phyloP scores from a whole-genome alignment of 2,329 filamentous ascomycete genomes.

The Scedosporium boydii region DNA sequence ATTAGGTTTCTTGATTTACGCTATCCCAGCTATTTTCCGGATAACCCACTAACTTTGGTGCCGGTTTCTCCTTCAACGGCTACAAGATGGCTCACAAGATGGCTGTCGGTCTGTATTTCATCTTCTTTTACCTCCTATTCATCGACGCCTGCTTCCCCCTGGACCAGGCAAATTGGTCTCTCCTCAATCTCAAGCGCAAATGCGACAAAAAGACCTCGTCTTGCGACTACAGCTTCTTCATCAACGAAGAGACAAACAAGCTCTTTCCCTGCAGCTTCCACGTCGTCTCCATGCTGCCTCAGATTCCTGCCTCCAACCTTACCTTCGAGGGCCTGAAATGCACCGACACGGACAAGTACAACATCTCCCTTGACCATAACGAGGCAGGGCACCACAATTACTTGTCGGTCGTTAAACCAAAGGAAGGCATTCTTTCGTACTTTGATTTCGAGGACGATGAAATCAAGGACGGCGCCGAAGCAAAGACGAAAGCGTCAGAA shows the following conservation, averaged over 20 bases:
- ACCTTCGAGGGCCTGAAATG: neutral
- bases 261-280: conserved; percentile 4
- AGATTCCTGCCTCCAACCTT: neutral
- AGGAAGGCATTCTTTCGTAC: neutral
- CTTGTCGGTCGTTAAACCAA: neutral
- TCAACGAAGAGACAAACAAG: neutral
- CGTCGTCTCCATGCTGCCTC: neutral
- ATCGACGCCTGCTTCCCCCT: neutral
- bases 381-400: neutral
- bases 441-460: neutral
- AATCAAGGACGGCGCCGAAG: neutral
- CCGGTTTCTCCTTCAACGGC: neutral
- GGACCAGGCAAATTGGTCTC: conserved; percentile 4
- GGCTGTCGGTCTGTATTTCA: neutral
- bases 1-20: no score
- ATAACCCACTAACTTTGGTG: no score
- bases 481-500: neutral
- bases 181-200: conserved; percentile 1
- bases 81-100: neutral
- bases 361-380: neutral
- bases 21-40: no score
- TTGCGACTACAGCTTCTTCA: conserved; percentile 8
- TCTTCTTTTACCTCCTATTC: neutral
- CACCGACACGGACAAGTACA: neutral
- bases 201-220: conserved; percentile 1